Evolutionary conservation across 495 filamentous ascomycete species (phyloP), one percentile per base, ranked within the genome.

Genomic region (Neurospora discreta): DNA sequence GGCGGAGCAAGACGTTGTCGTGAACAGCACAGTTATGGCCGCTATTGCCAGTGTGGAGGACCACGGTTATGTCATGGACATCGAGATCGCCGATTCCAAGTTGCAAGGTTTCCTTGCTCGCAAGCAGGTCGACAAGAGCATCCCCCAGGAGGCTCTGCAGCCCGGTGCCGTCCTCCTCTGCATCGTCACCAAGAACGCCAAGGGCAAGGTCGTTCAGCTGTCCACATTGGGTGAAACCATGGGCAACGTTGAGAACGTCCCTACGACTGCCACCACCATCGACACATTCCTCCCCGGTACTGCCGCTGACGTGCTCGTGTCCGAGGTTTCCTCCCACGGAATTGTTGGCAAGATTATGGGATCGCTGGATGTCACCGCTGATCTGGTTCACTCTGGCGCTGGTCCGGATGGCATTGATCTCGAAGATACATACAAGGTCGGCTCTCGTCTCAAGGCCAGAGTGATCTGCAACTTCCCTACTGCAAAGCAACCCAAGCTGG

Each of bases 41-140:
- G 91, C 93, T 1, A 90, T 99, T 68, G 80, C 85, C 43, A 98
- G 95, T 77, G 90, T 95, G 26, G 95, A 99, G 81, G 95, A 99
- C 74, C 95, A 98, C 80, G 95, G 95, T 75, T 82, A 97, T 70
- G 86, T 98, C 70, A 97, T 98, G 94, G 92, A 97, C 75, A 82
- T 99, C 44, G 92, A 92, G 16, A 84, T 98, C 30, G 85, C 88
- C 65, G 88, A 89, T 68, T 82, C 86, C 20, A 80, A 85, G 40
- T 73, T 94, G 41, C 90, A 88, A 77, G 96, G 91, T 1, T 99
- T 99, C 82, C 87, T 99, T 80, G 89, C 93, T n/a, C 90, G 90
- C 16, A 94, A 93, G 78, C 93, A 98, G 77, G 81, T 97, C 30
- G 85, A 91, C 36, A 82, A 89, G 70, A 83, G 86, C 41, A 84